These are phyloP conservation scores for Larix sibirica DNA, from an alignment of 83 land plant species.

Conservation along the genomic window DNA sequence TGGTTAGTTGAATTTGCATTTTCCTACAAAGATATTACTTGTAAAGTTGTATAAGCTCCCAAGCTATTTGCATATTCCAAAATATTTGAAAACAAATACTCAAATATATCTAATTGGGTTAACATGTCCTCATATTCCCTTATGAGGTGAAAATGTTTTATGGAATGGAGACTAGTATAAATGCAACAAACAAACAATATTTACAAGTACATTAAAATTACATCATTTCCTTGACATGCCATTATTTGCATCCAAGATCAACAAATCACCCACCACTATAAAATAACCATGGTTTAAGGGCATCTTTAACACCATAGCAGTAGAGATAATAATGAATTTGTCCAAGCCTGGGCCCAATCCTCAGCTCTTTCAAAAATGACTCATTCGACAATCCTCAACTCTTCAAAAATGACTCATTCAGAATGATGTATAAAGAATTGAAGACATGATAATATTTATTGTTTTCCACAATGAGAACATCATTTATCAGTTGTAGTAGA, in stretches of 20 bases:
- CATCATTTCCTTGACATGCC: neutral
- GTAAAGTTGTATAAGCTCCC: neutral
- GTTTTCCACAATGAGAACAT: slow-evolving; percentile 82
- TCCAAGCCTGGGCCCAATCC: slow-evolving; percentile 90
- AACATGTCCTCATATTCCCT: neutral
- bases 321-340: slow-evolving; percentile 87
- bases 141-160: neutral
- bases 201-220: slow-evolving; percentile 9
- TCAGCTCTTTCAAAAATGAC: slow-evolving; percentile 84
- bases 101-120: neutral
- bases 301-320: slow-evolving; percentile 62
- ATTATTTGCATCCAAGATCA: neutral
- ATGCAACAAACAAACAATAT: slow-evolving; percentile 1
- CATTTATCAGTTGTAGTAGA: slow-evolving; percentile 78
- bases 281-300: slow-evolving; percentile 61
- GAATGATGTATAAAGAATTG: slow-evolving; percentile 89
- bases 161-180: neutral
- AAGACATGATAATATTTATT: slow-evolving; percentile 80
- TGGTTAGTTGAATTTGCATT: neutral
- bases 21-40: neutral
- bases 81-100: neutral
- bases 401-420: no score
- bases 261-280: slow-evolving; percentile 25
- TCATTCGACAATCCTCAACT: no score
- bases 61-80: slow-evolving; percentile 11